Base-by-base conservation (phyloP, 768 basidiomycete genomes). In the Mrakia blollopis region DNA sequence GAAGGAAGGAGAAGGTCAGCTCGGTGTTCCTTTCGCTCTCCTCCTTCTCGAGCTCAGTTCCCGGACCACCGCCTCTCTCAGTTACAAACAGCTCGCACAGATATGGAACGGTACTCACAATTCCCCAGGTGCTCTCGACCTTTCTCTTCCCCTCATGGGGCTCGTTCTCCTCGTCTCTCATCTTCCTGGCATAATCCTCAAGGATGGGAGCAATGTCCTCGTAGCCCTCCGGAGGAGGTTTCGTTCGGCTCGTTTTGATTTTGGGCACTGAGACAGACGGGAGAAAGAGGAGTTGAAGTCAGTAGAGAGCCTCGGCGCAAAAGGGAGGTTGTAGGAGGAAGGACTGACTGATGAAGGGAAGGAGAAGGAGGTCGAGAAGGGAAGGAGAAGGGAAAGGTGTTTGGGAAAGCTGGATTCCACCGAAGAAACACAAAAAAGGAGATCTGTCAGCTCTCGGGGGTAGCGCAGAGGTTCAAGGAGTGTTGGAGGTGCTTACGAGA, bases 121-220 rank as follows among this genome's bases (percentile, higher is more conserved):
- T 25, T 81, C 80, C 72, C 77, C 77, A 78, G 2, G 77, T 78
- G n/a, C 80, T 80, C 78, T 84, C 84, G 11, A 81, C 81, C 78
- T 82, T 83, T 62, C 84, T 74, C 80, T 99, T 98, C 79, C 97
- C 97, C 83, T 99, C 97, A 83, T 99, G 97, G 2, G 91, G 90
- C 85, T 99, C 97, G 82, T 95, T 97, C 87, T 99, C 97, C 52
- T 85, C 97, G 84, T 99, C 97, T 74, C 97, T 87, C 97, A 99
- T 99, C 86, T 97, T 98, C 86, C 94, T 93, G 62, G 93, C 92
- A 83, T 98, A 99, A 85, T 98, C 97, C 80, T 98, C 97, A 80
- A 98, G 91, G 80, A 98, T 91, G 91, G 71, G 72, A 3, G 73
- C 94, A 65, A 98, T 93, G 79, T 98, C 95, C 83, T 98, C 96